Evolutionary conservation across 108 stramenopile species (phyloP), one percentile per base, ranked within the genome.

Genomic region (Pseudonitzschia multistriata): DNA sequence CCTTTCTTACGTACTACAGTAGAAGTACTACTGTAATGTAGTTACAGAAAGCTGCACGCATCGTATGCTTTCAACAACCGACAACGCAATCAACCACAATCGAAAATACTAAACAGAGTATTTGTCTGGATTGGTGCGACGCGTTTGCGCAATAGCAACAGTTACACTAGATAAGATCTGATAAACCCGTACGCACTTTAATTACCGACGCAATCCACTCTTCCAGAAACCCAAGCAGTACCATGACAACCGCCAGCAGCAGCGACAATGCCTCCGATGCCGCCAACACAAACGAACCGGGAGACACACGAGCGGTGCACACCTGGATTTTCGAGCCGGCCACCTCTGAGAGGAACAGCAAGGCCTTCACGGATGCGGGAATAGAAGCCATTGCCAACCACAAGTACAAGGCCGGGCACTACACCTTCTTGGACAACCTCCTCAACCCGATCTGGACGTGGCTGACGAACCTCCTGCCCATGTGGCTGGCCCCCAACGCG

Each of bases 401-500:
- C 79, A 81, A 91, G 67, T 94, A 96, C 68, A 77, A 77, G 39
- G 55, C 85, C 0, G 87, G 93, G 6, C 45, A 60, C 13, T 89
- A 89, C 78, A 94, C 92, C 27, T 53, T 67, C 49, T 75, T 96
- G 34, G 95, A 96, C 63, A 85, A 66, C 24, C 47, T 80, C 0
- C 74, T 96, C 19, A 95, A 93, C 70, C 95, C 95, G 0, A 63
- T 87, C 28, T 98, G 96, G 96, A 87, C 77, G 29, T 70, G 59
- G 52, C 68, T 91, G 35, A 94, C 95, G 14, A 78, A 95, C 7
- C 55, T 83, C 3, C 65, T 98, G 10, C 97, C 97, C 19, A 35
- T 87, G 36, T 89, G 90, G 84, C 56, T 96, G 66, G 97, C 97
- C 24, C 96, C 96, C 34, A 96, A 98, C 67, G 69, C 89, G 54